Evolutionary conservation across 2,329 filamentous ascomycete species (phyloP), one percentile per base, ranked within the genome.

Genomic region (Cladophialophora yegresii): DNA sequence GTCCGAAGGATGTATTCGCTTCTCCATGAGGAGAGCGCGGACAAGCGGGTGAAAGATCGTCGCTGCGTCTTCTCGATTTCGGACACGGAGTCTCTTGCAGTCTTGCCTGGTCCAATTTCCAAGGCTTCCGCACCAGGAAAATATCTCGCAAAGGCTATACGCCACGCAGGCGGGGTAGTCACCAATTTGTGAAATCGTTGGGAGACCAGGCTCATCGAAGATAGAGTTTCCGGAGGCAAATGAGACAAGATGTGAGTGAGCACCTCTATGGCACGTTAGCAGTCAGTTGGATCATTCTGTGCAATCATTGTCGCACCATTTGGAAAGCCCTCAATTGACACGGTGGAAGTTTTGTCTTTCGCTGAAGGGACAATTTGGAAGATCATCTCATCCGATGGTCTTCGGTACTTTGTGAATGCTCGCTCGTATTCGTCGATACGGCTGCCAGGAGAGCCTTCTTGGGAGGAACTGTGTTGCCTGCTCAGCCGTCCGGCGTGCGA

Each of bases 1-100:
- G 92, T 97, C 54, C 95, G 85, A 62, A 96, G 79, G 54, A 98
- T 89, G 73, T 98, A 99, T 76, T 99, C 95, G 77, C 91, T 97
- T 71, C 93, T 86, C 93, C 95, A 98, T 8, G 93, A 95, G n/a
- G 92, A 90, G 66, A 93, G 79, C 3, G 87, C 83, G 9, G 91
- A 96, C 61, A 99, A 83, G 50, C 93, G 87, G 16, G 90, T 86
- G 73, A 98, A 99, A 69, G 87, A 85, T 51, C 92, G 89, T 71
- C 86, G 85, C 73, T 95, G 90, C 0, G 89, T 89, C 30, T 76
- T 76, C 72, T 60, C 78, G 76, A 53, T 77, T 76, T 40, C 85
- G 79, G 26, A 80, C 77, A 23, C 82, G 3, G 61, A 36, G 13
- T 62, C 57, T 79, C 70, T 79, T 78, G 1, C 77, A 72, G 22